Evolutionary conservation across 2,329 filamentous ascomycete species (phyloP), one percentile per base, ranked within the genome.

Genomic region (Colletotrichum sublineola): DNA sequence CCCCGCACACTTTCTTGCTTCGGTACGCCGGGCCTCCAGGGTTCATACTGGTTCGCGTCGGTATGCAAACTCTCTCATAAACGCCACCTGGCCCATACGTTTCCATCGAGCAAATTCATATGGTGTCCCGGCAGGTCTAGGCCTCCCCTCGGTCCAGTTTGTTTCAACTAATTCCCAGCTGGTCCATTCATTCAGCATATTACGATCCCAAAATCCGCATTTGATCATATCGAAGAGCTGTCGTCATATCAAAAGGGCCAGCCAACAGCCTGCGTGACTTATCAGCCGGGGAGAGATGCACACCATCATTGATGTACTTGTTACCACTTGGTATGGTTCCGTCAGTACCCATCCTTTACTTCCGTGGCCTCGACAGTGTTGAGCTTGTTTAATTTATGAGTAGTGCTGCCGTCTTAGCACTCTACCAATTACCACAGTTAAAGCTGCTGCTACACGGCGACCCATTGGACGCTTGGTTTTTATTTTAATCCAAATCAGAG

Each of bases 31-130:
- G 31, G 36, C 24, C 69, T 63, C 42, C 69, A 64, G 66, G 69
- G 65, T 63, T 68, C 42, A 69, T 72, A 72, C 69, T 12, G 60
- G 65, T 52, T 58, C 29, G 18, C 38, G 31, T 58, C 36, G 46
- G 68, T 69, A 58, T 72, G 65, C 69, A 50, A 52, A 57, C 68
- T 67, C 57, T 63, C 52, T 68, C 33, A 58, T 66, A 60, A 72
- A 72, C 65, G 60, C 58, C 69, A 69, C 53, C 46, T 24, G n/a
- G 12, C 50, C 69, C 58, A 20, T 63, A 12, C 69, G 60, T 69
- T 69, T 69, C 69, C 58, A 58, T 60, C 20, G 36, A 36, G 33
- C 44, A 42, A 50, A 7, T 50, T 8, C 4, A 9, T 36, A 62
- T 15, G 64, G 69, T 38, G 31, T 56, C 42, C 46, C 53, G 53